Evolutionary conservation across 768 basidiomycete genomes (phyloP).

Genomic region (Strobilomyces echinocephalus): DNA sequence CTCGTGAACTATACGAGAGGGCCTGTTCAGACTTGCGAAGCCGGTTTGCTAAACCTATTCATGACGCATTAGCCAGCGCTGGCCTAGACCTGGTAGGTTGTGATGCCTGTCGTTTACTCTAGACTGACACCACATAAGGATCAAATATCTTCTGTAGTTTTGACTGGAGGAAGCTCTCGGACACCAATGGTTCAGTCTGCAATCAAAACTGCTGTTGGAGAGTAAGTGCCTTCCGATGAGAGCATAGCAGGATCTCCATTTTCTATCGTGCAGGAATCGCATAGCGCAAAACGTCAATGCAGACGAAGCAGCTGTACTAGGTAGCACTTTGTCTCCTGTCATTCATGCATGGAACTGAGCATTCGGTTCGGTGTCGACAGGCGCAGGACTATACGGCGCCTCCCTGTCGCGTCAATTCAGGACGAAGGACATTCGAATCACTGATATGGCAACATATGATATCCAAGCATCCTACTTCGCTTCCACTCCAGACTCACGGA

Average conservation of each 20-base stretch:
- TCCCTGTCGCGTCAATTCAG: conserved; percentile 85
- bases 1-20: conserved; percentile 74
- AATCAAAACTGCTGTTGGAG: conserved; percentile 71
- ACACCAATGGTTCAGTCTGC: conserved; percentile 90
- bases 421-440: conserved; percentile 88
- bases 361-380: conserved; percentile 21
- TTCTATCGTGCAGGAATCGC: conserved; percentile 48
- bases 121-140: conserved; percentile 41
- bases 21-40: conserved; percentile 61
- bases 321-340: conserved; percentile 28
- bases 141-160: conserved; percentile 81
- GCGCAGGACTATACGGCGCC: conserved; percentile 90
- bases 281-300: conserved; percentile 95
- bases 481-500: conserved; percentile 50
- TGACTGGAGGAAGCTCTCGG: conserved; percentile 88
- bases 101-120: neutral
- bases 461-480: conserved; percentile 76
- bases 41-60: conserved; percentile 66
- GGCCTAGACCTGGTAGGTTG: conserved; percentile 58
- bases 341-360: conserved; percentile 1
- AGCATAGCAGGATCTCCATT: neutral
- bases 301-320: conserved; percentile 93
- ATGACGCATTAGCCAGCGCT: conserved; percentile 64
- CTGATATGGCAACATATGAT: conserved; percentile 69
- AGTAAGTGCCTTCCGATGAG: conserved; percentile 40